Base-by-base conservation (phyloP, 1,284 basidiomycete species). In the Cystobasidium slooffiae region DNA sequence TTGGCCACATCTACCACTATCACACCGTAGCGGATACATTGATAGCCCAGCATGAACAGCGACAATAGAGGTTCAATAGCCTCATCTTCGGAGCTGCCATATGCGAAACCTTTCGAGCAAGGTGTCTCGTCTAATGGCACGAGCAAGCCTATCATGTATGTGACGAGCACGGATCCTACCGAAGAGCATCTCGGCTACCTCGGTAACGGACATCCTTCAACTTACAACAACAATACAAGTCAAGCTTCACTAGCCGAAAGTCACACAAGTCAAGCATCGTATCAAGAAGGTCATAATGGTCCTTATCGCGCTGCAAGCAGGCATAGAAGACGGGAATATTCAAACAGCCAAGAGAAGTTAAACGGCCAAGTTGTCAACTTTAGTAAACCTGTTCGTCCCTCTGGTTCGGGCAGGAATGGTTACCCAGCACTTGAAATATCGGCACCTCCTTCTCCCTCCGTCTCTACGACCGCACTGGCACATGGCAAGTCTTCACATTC, bases 351-450 rank as follows among this genome's bases (percentile, higher is more conserved):
- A 41, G 56, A 59, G 56, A 31, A 9, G 39, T n/a, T 59, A 6
- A 59, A 59, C 16, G 56, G 56, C 39, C 56, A 59, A 31, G 31
- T 31, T 43, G 39, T 41, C 37, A 59, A 59, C 18, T 43, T 59
- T n/a, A 59, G 56, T 39, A 59, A 59, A 22, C 56, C 56, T 10
- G 56, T 59, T 10, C 56, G 56, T 18, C 56, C 56, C 4, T 59
- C 56, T n/a, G 56, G 41, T 59, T 7, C 56, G 9, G 20, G 37
- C 14, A 41, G 56, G 14, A 43, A 9, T 6, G 7, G 37, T 6
- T 59, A 9, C 2, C 56, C 56, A 43, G 31, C 56, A 9, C 9
- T 41, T 31, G 37, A 41, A 5, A 20, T 43, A 16, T 41, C 56
- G 39, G 56, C 56, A 18, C 9, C 56, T 18, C 39, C 56, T 22